Evolutionary conservation across 75 land plant species (phyloP).

Genomic region (Adiantum capillusveneris): DNA sequence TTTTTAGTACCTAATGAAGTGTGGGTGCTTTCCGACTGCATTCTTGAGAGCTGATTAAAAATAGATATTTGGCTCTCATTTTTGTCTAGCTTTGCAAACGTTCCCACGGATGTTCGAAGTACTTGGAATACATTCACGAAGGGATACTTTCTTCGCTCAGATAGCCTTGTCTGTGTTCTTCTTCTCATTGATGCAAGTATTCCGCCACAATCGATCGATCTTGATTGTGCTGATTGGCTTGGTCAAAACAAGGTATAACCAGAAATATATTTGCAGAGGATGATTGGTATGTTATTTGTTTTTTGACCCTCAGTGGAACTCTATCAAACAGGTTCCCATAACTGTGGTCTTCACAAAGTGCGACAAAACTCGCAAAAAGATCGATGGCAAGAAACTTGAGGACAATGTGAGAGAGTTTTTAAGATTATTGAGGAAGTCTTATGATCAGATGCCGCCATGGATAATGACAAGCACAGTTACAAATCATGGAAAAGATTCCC

Average conservation of each 20-base stretch:
- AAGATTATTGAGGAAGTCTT: slow-evolving; percentile 32
- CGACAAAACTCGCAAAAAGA: slow-evolving; percentile 60
- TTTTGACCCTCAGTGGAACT: not conserved
- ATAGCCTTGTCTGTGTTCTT: slow-evolving; percentile 55
- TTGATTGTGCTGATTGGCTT: slow-evolving; percentile 91
- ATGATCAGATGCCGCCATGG: slow-evolving; percentile 57
- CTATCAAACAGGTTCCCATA: slow-evolving; percentile 45
- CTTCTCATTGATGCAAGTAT: slow-evolving; percentile 72
- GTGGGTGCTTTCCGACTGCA: not conserved
- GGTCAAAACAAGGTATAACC: slow-evolving; percentile 59
- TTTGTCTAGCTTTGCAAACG: slow-evolving; percentile 53
- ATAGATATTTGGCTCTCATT: no score
- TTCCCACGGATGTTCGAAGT: slow-evolving; percentile 47
- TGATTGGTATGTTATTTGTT: no score
- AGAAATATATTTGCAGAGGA: no score
- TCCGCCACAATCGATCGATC: slow-evolving; percentile 69
- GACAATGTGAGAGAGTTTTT: slow-evolving; percentile 61
- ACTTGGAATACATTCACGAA: slow-evolving; percentile 81
- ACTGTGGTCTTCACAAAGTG: slow-evolving; percentile 87
- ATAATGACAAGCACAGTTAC: slow-evolving; percentile 83
- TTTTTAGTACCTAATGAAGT: no score
- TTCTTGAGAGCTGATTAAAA: no score
- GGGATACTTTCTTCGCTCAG: slow-evolving; percentile 68
- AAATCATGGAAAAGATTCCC: slow-evolving; percentile 67
- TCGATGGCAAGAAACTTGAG: slow-evolving; percentile 32